Evolutionary conservation across 23 red algal genomes (phyloP).

Genomic region (Gracilaria gracilis): DNA sequence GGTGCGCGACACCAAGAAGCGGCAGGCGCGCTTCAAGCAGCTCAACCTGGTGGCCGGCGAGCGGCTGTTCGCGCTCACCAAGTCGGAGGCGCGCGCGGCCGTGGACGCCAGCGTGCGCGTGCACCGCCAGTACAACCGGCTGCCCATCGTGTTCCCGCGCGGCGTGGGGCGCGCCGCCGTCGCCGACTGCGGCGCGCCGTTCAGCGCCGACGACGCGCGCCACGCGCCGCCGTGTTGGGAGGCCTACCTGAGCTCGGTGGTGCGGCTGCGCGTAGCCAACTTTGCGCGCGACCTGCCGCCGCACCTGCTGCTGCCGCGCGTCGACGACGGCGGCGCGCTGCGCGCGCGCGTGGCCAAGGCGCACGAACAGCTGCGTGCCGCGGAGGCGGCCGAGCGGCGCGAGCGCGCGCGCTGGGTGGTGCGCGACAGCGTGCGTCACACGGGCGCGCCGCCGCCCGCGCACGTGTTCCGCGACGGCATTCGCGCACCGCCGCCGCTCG

Average conservation of each 20-base stretch:
- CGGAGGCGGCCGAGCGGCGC: slow-evolving; percentile 26
- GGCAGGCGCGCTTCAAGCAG: slow-evolving; percentile 43
- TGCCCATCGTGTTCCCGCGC: slow-evolving; percentile 54
- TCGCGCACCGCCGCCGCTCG: not conserved
- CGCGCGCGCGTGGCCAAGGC: not conserved
- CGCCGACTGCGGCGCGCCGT: slow-evolving; percentile 19
- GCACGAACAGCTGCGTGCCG: not conserved
- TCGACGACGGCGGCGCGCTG: not conserved
- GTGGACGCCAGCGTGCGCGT: slow-evolving; percentile 34
- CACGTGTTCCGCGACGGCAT: slow-evolving; percentile 49
- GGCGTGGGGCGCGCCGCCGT: slow-evolving; percentile 38
- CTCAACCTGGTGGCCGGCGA: slow-evolving; percentile 8
- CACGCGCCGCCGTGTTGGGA: slow-evolving; percentile 61
- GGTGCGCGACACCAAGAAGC: slow-evolving; percentile 36
- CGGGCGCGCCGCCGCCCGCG: slow-evolving; percentile 35
- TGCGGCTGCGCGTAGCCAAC: slow-evolving; percentile 6
- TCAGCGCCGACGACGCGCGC: slow-evolving; percentile 5
- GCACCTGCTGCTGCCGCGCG: too few relatives aligned
- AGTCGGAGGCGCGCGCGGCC: slow-evolving; percentile 45
- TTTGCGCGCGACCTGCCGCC: slow-evolving; percentile 44
- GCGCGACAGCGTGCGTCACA: slow-evolving; percentile 25
- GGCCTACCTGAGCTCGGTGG: not conserved
- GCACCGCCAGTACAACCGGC: slow-evolving; percentile 40
- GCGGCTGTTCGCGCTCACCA: slow-evolving; percentile 44
- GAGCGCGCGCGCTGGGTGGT: slow-evolving; percentile 51